phyloP scores from a whole-genome alignment of 73 alveolate species.

The Paramecium biaurelia region DNA sequence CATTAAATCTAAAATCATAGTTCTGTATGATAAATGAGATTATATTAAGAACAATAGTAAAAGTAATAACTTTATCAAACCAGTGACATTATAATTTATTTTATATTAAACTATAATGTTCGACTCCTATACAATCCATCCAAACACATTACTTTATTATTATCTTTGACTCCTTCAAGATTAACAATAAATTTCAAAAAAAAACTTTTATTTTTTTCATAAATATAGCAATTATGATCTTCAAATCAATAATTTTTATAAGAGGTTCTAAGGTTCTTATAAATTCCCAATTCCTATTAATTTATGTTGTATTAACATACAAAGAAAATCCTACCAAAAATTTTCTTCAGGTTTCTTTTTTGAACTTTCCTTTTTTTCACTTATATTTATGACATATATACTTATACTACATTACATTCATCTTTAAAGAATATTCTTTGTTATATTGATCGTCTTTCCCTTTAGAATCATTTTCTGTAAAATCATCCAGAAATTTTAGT shows the following conservation, averaged over 20 bases:
- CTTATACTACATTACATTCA: background rate
- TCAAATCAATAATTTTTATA: background rate
- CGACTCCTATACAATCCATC: too few species aligned
- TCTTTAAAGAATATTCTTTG: background rate
- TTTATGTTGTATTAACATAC: background rate
- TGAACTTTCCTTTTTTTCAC: background rate
- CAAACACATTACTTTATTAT: background rate
- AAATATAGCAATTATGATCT: background rate
- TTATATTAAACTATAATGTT: too few species aligned
- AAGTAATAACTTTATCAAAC: conserved; percentile 69
- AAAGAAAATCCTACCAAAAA: background rate
- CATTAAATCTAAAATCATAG: background rate
- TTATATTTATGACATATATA: background rate
- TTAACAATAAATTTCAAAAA: background rate
- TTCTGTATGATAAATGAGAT: conserved; percentile 50
- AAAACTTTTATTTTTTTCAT: background rate
- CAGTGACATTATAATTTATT: too few species aligned
- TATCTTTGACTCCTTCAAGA: background rate
- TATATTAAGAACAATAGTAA: conserved; percentile 57
- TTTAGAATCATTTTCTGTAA: background rate
- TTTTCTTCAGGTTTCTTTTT: background rate
- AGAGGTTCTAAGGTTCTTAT: background rate
- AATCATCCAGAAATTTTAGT: background rate
- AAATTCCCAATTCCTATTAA: background rate
- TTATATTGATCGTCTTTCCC: background rate